A percentile compares a stretch with the other conserved stretches of the same genome.
Evolutionary conservation across 176 grass and related monocot genomes (phyloP).

Genomic region (barley (Hordeum vulgare)): DNA sequence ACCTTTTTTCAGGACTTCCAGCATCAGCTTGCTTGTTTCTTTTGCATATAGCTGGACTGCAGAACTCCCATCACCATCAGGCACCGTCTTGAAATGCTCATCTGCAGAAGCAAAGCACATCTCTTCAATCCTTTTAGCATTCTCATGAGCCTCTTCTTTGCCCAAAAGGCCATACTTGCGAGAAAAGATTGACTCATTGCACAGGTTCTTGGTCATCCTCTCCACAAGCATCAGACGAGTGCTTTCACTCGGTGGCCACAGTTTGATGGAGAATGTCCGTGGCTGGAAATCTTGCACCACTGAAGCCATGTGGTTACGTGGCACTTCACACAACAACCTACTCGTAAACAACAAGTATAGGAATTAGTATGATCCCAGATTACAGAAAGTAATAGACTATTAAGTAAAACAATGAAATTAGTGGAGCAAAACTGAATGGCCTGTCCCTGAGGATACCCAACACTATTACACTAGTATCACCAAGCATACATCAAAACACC

Average conservation of each 20-base stretch:
- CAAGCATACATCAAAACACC: not conserved
- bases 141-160: conserved; percentile 55
- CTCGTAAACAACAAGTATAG: not conserved
- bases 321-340: conserved; percentile 2
- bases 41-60: conserved; percentile 69
- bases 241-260: conserved; percentile 75
- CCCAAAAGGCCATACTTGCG: conserved; percentile 59
- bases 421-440: not conserved
- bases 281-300: conserved; percentile 25
- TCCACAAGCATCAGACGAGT: conserved; percentile 57
- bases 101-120: conserved; percentile 39
- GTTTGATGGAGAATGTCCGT: conserved; percentile 62
- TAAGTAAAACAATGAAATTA: not conserved
- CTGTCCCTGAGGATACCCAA: not conserved
- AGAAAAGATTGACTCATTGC: conserved; percentile 54
- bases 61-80: conserved; percentile 73
- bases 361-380: not conserved
- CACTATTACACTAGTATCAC: not conserved
- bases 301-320: conserved; percentile 16
- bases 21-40: conserved; percentile 72
- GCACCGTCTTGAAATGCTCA: conserved; percentile 57
- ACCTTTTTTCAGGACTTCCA: conserved; percentile 66
- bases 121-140: conserved; percentile 58
- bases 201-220: conserved; percentile 68
- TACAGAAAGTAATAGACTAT: not conserved